phyloP scores from a whole-genome alignment of 2,329 filamentous ascomycete genomes.

The Apiospora phragmitis region DNA sequence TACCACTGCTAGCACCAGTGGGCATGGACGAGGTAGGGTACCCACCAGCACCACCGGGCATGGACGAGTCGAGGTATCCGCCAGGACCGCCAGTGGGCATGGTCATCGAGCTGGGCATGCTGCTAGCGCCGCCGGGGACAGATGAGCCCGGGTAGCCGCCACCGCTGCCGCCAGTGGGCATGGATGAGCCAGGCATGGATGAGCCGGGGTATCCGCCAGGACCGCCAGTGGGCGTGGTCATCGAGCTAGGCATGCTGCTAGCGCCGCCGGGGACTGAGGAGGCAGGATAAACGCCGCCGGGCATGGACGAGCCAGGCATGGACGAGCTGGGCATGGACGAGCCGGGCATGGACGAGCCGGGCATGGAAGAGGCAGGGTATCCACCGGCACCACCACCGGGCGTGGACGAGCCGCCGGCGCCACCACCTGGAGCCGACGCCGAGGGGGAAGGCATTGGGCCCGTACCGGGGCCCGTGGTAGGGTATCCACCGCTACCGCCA shows the following conservation, averaged over 20 bases:
- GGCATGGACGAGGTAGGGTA: neutral
- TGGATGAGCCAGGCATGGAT: neutral
- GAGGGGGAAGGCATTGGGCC: neutral
- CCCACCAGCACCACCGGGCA: neutral
- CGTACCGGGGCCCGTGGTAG: neutral
- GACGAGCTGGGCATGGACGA: neutral
- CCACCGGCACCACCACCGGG: neutral
- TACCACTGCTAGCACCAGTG: neutral
- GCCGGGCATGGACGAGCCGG: neutral
- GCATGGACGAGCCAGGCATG: neutral
- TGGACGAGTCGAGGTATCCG: neutral
- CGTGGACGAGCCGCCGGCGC: neutral
- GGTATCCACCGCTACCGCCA: neutral
- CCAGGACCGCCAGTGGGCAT: neutral
- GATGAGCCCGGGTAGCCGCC: neutral
- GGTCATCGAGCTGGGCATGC: neutral
- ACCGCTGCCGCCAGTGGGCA: neutral
- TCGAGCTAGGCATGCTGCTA: too few species aligned
- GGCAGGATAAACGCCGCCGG: too few species aligned
- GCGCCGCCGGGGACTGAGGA: neutral
- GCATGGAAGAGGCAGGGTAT: neutral
- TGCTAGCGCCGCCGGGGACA: neutral
- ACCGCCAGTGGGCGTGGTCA: too few species aligned
- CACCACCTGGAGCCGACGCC: neutral
- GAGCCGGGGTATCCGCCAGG: neutral